These are phyloP conservation scores for Globisporangium spinosum DNA, from an alignment of 352 stramenopile species.

Conservation along the genomic window DNA sequence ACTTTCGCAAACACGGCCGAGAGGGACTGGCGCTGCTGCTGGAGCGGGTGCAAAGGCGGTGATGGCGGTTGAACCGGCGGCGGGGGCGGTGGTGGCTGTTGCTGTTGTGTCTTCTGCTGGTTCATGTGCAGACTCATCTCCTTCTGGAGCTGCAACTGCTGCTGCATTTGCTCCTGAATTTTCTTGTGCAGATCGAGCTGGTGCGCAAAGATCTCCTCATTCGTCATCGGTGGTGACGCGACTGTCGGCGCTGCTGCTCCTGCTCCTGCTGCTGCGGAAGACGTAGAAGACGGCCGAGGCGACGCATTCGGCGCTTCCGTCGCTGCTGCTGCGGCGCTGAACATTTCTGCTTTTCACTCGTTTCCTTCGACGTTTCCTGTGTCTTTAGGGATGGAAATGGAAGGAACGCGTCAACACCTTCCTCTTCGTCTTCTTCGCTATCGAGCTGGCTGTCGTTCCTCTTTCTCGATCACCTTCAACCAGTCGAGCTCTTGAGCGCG, in stretches of 20 bases:
- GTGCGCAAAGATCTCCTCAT: conserved; percentile 75
- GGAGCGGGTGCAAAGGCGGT: conserved; percentile 24
- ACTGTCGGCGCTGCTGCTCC: not conserved
- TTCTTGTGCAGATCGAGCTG: conserved; percentile 81
- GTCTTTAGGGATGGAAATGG: not conserved
- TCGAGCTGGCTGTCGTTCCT: not conserved
- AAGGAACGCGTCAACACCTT: not conserved
- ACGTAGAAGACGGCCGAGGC: conserved; percentile 9
- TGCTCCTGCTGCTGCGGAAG: not conserved
- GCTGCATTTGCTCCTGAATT: conserved; percentile 85
- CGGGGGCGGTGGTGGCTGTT: conserved; percentile 9
- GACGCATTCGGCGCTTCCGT: conserved; percentile 4
- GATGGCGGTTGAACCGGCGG: conserved; percentile 6
- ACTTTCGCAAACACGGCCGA: conserved; percentile 64
- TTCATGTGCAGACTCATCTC: conserved; percentile 80
- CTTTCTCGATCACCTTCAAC: not conserved
- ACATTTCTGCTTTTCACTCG: conserved; percentile 10
- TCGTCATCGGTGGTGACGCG: conserved; percentile 43
- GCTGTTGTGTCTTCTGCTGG: conserved; percentile 17
- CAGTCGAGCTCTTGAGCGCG: not conserved
- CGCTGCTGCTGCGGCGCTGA: conserved; percentile 2
- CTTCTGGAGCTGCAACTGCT: conserved; percentile 84
- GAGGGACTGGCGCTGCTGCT: conserved; percentile 37
- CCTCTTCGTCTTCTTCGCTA: not conserved
- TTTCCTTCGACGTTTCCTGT: conserved; percentile 11